A percentile compares a stretch with the other conserved stretches of the same genome.
phyloP scores from a whole-genome alignment of 345 rosid genomes.

The Camelina neglecta region DNA sequence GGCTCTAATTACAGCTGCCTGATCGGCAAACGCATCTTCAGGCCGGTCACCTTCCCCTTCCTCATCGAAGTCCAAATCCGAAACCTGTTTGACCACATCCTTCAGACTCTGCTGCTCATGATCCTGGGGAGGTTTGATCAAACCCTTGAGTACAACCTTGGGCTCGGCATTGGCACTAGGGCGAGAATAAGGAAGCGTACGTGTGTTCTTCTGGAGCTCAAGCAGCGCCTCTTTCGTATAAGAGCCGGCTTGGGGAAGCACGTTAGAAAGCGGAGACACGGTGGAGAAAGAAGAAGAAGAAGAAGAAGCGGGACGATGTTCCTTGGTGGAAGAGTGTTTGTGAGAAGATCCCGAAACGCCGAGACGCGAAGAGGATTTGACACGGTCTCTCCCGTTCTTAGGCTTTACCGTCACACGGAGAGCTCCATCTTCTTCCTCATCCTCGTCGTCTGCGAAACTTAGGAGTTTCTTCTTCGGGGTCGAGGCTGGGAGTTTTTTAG shows the following conservation, averaged over 20 bases:
- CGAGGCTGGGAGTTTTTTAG: slow-evolving; percentile 55
- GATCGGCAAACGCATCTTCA: slow-evolving; percentile 48
- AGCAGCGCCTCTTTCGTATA: slow-evolving; percentile 89
- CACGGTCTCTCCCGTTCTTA: slow-evolving; percentile 42
- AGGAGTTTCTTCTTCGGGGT: slow-evolving; percentile 62
- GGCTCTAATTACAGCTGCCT: slow-evolving; percentile 72
- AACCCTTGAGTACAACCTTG: slow-evolving; percentile 62
- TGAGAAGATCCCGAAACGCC: slow-evolving; percentile 57
- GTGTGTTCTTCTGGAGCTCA: slow-evolving; percentile 86
- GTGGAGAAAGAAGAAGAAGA: slow-evolving; percentile 46
- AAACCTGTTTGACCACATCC: slow-evolving; percentile 43
- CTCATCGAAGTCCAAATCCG: slow-evolving; percentile 46
- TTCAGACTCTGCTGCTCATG: slow-evolving; percentile 51
- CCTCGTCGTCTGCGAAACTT: slow-evolving; percentile 91
- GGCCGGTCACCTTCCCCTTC: slow-evolving; percentile 46
- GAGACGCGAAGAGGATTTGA: slow-evolving; percentile 55
- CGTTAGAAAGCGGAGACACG: slow-evolving; percentile 59
- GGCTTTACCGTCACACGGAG: slow-evolving; percentile 33
- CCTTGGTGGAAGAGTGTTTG: slow-evolving; percentile 62
- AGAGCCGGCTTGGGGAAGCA: slow-evolving; percentile 83
- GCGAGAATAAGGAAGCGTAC: slow-evolving; percentile 62
- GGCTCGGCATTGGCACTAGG: slow-evolving; percentile 56
- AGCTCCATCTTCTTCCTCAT: slow-evolving; percentile 52
- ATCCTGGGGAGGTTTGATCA: slow-evolving; percentile 44
- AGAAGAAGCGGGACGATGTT: slow-evolving; percentile 50